These are phyloP conservation scores for Mikania micrantha DNA, from an alignment of 129 eudicot species.

Conservation along the genomic window DNA sequence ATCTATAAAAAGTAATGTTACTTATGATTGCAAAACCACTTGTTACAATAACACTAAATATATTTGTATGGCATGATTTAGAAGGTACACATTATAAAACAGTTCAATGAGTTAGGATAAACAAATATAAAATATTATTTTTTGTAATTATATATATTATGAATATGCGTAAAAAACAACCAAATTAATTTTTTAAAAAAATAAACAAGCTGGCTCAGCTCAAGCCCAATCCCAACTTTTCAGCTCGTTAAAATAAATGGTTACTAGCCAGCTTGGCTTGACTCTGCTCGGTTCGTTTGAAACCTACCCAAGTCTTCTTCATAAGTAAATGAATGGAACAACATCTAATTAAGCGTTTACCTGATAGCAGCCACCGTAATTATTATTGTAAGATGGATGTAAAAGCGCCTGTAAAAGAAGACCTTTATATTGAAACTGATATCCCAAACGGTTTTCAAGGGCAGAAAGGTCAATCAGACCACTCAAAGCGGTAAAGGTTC, in stretches of 20 bases:
- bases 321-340: not conserved
- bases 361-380: conserved; percentile 93
- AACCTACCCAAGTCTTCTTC: not conserved
- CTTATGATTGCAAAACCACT: not conserved
- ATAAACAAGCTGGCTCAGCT: no score
- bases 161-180: no score
- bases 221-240: no score
- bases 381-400: conserved; percentile 81
- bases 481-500: conserved; percentile 46
- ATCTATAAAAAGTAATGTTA: not conserved
- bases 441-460: conserved; percentile 53
- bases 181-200: no score
- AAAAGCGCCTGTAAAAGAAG: conserved; percentile 84
- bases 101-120: no score
- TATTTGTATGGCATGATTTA: not conserved
- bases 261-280: no score
- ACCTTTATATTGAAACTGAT: conserved; percentile 70
- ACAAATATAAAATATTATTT: no score
- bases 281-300: no score
- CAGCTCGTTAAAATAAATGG: no score
- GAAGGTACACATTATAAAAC: not conserved
- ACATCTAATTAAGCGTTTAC: conserved; percentile 19
- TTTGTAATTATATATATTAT: no score
- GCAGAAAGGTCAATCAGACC: conserved; percentile 42
- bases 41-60: not conserved